A percentile compares a stretch with the other conserved stretches of the same genome.
Conservation (phyloP, 345 rosid genomes). For the Moricandia arvensis region DNA sequence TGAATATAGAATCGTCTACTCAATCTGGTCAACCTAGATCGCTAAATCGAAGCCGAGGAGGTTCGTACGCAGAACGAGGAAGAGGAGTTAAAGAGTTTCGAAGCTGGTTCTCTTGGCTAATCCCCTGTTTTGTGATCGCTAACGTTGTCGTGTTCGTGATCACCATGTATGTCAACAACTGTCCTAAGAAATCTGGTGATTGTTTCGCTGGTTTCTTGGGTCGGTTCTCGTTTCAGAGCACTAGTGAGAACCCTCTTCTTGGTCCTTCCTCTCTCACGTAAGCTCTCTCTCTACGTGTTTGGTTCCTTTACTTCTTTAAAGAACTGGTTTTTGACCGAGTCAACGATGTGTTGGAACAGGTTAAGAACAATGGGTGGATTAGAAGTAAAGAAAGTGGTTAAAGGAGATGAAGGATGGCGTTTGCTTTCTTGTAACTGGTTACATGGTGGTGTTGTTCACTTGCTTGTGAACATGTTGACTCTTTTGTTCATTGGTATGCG, state of each 20-base stretch:
- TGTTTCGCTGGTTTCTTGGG: constrained; percentile 79
- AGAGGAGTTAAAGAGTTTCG: constrained; percentile 55
- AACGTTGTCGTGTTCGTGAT: constrained; percentile 64
- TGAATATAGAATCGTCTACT: constrained; percentile 41
- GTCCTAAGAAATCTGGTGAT: constrained; percentile 69
- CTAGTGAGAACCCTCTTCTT: constrained; percentile 87
- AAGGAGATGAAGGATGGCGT: constrained; percentile 76
- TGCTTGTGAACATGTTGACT: constrained; percentile 84
- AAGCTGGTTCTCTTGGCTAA: constrained; percentile 77
- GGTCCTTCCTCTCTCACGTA: constrained; percentile 88
- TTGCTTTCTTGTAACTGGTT: constrained; percentile 83
- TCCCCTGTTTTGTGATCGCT: constrained; percentile 71
- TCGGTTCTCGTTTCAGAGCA: constrained; percentile 82
- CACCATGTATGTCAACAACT: constrained; percentile 85
- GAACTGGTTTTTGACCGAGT: too few species aligned
- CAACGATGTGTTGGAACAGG: constrained; percentile 40
- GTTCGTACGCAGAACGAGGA: constrained; percentile 25
- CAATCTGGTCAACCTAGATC: constrained; percentile 32
- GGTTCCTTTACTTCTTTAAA: too few species aligned
- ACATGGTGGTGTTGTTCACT: constrained; percentile 86
- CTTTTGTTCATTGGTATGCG: constrained; percentile 79
- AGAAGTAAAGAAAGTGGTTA: constrained; percentile 56
- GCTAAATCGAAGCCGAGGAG: constrained; percentile 26
- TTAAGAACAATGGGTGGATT: constrained; percentile 82
- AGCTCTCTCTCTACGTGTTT: constrained; percentile 38